These are phyloP conservation scores for Anaeromyces robustus DNA, from an alignment of 192 early-diverging fungal species.

Conservation along the genomic window DNA sequence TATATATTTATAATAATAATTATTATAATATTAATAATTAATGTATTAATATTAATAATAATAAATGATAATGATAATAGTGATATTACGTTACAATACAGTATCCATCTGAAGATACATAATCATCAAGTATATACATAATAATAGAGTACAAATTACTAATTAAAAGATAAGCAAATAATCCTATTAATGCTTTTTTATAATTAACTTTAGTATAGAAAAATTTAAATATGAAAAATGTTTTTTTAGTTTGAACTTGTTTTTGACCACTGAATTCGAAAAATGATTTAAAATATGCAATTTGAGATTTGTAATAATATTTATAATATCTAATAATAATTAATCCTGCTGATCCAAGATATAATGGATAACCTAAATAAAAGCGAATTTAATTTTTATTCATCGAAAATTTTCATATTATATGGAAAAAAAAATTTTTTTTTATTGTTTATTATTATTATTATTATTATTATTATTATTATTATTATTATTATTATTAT, in stretches of 20 bases:
- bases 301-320: background rate
- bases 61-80: background rate
- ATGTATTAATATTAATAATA: too few species aligned
- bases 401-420: background rate
- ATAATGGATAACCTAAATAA: background rate
- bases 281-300: background rate
- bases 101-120: background rate
- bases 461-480: too few species aligned
- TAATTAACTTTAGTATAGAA: background rate
- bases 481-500: too few species aligned
- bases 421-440: background rate
- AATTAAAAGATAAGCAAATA: background rate
- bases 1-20: background rate
- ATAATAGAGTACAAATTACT: background rate
- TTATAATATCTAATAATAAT: background rate
- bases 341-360: background rate
- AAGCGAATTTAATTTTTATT: too few species aligned
- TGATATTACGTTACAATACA: background rate
- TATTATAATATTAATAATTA: too few species aligned
- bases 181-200: background rate
- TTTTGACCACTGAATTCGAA: background rate
- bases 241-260: background rate
- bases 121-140: background rate
- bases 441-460: too few species aligned
- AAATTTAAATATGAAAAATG: background rate